Evolutionary conservation across 1,284 basidiomycete species (phyloP).

Genomic region (Cutaneotrichosporon cyanovorans): DNA sequence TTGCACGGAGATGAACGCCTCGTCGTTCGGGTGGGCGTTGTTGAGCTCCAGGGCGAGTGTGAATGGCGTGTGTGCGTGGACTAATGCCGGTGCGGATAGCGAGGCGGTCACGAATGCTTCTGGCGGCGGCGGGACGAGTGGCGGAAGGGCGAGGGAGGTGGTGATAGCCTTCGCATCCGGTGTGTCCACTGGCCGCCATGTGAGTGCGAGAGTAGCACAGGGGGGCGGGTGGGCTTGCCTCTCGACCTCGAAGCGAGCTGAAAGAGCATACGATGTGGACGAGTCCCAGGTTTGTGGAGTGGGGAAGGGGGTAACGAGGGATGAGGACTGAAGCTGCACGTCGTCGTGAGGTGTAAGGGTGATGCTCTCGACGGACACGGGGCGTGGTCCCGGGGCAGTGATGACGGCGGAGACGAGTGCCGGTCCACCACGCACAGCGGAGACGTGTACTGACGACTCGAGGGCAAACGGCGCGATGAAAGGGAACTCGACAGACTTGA

Average conservation of each 20-base stretch:
- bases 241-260: constrained; percentile 17
- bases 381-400: constrained; percentile 4
- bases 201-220: constrained; percentile 1
- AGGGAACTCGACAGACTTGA: constrained; percentile 24
- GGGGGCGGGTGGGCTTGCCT: not conserved
- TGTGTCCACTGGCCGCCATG: constrained; percentile 9
- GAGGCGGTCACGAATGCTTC: constrained; percentile 31
- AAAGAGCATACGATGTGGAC: constrained; percentile 13
- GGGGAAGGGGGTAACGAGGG: constrained; percentile 2
- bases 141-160: constrained; percentile 21
- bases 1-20: constrained; percentile 23
- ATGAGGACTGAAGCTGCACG: constrained; percentile 14
- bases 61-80: constrained; percentile 28
- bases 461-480: constrained; percentile 27
- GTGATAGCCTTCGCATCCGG: not conserved
- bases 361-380: not conserved
- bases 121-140: constrained; percentile 19
- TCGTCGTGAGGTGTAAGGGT: constrained; percentile 5
- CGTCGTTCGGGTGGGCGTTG: constrained; percentile 34
- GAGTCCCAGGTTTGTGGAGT: constrained; percentile 13
- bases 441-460: constrained; percentile 10
- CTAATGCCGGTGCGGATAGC: constrained; percentile 14
- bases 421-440: not conserved
- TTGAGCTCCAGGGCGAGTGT: constrained; percentile 24
- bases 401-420: constrained; percentile 6